Evolutionary conservation across 495 filamentous ascomycete genomes (phyloP), one percentile per base, ranked within the genome.

Genomic region (Aspergillus heteromorphus): DNA sequence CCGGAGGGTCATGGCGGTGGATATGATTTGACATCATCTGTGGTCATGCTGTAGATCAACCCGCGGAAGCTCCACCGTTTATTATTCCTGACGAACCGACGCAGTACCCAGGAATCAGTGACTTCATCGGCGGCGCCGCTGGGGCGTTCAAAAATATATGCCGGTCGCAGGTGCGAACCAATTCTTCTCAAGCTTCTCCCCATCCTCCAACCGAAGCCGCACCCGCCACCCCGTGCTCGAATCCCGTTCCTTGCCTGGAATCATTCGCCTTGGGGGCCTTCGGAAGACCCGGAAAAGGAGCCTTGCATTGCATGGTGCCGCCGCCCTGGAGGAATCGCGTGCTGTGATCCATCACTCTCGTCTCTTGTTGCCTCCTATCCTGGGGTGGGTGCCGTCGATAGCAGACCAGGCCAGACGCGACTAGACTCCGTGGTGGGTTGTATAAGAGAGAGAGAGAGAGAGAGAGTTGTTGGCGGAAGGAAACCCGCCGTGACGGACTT

Each of bases 1-100:
- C 40, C 40, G 40, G 13, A 18, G 17, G 5, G 40, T 21, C 40
- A 43, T 14, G 16, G 40, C 40, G 17, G 42, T 23, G 42, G 42
- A 54, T 40, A 38, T 20, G 29, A 16, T 54, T 55, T 47, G 43
- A 55, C 52, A 55, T 55, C 52, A 50, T 50, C 48, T 38, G 27
- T 49, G 47, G 18, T 50, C 36, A 36, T 50, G 29, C 23, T 49
- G n/a, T 21, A 50, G 30, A 25, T 31, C 19, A 36, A 23, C 30
- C 48, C 48, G 30, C 48, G 30, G 48, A 14, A 34, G 48, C 34
- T 50, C 48, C 48, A 50, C 48, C 17, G 34, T 38, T 38, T 38
- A 13, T 38, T 13, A 14, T 38, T 4, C 11, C 13, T 5, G 2
- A 41, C 16, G 40, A 2, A 21, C 14, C 14, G 16, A 45, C 34